phyloP scores from a whole-genome alignment of 371 early-diverging fungal genomes.

The Sporodiniella umbellata region DNA sequence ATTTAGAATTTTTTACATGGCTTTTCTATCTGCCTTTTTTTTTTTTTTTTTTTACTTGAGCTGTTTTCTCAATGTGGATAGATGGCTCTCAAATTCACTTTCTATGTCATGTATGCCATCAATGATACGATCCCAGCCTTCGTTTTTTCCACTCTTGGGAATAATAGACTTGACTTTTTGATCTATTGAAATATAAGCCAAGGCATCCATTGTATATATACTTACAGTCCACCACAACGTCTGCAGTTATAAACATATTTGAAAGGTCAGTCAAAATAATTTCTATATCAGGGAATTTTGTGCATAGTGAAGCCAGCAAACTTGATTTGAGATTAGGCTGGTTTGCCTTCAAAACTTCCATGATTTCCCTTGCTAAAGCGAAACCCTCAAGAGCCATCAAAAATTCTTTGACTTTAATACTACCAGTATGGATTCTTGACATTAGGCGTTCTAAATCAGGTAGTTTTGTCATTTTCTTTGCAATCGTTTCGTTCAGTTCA shows the following conservation, averaged over 20 bases:
- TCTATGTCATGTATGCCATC: conserved; percentile 57
- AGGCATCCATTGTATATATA: background rate
- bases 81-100: conserved; percentile 60
- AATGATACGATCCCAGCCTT: conserved; percentile 69
- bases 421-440: conserved; percentile 85
- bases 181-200: conserved; percentile 14
- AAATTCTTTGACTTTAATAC: conserved; percentile 78
- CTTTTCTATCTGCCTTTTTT: background rate
- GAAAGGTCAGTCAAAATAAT: conserved; percentile 58
- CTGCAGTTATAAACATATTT: conserved; percentile 75
- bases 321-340: conserved; percentile 40
- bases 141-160: conserved; percentile 73
- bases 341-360: conserved; percentile 29
- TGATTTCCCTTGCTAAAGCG: conserved; percentile 35
- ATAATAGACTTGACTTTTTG: conserved; percentile 56
- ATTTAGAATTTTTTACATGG: background rate
- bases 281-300: conserved; percentile 53
- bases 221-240: conserved; percentile 60
- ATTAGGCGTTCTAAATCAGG: conserved; percentile 95
- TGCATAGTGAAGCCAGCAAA: conserved; percentile 39
- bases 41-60: conserved; percentile 45
- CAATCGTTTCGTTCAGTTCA: conserved; percentile 50
- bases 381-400: conserved; percentile 63
- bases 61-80: conserved; percentile 57
- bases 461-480: conserved; percentile 37